Evolutionary conservation across 2,329 filamentous ascomycete genomes (phyloP).

Genomic region (Sporothrix schenckii): DNA sequence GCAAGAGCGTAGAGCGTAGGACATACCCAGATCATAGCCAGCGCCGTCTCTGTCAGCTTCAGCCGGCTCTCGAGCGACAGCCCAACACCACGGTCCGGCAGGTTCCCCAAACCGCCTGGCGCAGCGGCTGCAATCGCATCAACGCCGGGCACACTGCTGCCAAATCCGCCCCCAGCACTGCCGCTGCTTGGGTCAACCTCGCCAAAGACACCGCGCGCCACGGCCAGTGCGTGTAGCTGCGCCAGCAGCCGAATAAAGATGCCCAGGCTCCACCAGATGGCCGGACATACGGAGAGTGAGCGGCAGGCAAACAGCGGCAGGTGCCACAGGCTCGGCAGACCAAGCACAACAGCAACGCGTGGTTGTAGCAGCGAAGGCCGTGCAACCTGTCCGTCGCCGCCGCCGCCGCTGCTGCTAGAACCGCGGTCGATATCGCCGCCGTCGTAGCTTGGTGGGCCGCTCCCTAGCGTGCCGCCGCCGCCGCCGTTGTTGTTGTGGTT

Average conservation of each 20-base stretch:
- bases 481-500: too few species aligned
- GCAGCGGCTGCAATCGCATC: conserved; percentile 42
- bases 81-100: conserved; percentile 29
- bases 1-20: background rate
- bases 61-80: conserved; percentile 51
- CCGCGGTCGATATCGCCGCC: conserved; percentile 7
- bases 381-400: conserved; percentile 33
- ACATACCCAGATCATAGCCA: conserved; percentile 72
- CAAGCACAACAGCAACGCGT: conserved; percentile 75
- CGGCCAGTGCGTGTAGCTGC: conserved; percentile 53
- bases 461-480: background rate
- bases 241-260: conserved; percentile 69
- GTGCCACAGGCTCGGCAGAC: conserved; percentile 73
- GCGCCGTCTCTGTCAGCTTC: conserved; percentile 66
- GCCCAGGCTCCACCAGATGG: conserved; percentile 71
- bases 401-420: background rate
- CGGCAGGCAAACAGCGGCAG: conserved; percentile 72
- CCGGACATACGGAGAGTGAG: conserved; percentile 70
- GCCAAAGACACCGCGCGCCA: conserved; percentile 33
- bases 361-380: conserved; percentile 64
- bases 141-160: conserved; percentile 1
- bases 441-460: conserved; percentile 24
- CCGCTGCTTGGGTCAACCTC: conserved; percentile 16
- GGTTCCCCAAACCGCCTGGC: conserved; percentile 19
- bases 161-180: conserved; percentile 42